Percentiles rank a stretch among this genome's conserved stretches.
phyloP scores from a whole-genome alignment of 257 asterid genomes.

The Nicotiana sylvestris region DNA sequence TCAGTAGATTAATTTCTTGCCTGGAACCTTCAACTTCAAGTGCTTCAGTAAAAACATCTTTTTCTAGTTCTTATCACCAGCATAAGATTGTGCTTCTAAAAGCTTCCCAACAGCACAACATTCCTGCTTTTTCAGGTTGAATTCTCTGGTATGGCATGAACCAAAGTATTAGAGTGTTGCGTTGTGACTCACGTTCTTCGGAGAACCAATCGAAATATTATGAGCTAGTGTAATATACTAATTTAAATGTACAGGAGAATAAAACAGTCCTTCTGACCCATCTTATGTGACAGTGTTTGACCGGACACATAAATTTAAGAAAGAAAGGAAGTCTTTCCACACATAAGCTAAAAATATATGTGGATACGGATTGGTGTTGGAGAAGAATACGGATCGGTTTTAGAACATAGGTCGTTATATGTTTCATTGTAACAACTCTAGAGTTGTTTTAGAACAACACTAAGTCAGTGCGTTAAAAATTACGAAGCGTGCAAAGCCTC shows the following conservation, averaged over 20 bases:
- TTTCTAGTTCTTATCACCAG: not conserved
- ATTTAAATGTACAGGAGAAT: not conserved
- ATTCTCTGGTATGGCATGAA: not conserved
- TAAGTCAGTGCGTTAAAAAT: not conserved
- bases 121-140: not conserved
- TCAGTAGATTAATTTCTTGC: not conserved
- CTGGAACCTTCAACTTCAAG: not conserved
- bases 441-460: not conserved
- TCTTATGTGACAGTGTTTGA: not conserved
- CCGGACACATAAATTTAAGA: not conserved
- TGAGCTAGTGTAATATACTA: not conserved
- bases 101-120: not conserved
- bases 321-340: not conserved
- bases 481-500: not conserved
- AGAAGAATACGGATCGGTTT: too few relatives aligned
- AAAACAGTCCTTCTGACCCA: not conserved
- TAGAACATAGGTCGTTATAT: too few relatives aligned
- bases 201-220: not conserved
- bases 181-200: not conserved
- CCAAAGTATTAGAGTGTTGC: not conserved
- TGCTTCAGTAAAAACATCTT: not conserved
- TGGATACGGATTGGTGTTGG: too few relatives aligned
- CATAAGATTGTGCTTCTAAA: not conserved
- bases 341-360: not conserved
- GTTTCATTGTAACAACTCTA: too few relatives aligned